Conservation (phyloP, 2,329 filamentous ascomycete species). For the Nemania serpens region DNA sequence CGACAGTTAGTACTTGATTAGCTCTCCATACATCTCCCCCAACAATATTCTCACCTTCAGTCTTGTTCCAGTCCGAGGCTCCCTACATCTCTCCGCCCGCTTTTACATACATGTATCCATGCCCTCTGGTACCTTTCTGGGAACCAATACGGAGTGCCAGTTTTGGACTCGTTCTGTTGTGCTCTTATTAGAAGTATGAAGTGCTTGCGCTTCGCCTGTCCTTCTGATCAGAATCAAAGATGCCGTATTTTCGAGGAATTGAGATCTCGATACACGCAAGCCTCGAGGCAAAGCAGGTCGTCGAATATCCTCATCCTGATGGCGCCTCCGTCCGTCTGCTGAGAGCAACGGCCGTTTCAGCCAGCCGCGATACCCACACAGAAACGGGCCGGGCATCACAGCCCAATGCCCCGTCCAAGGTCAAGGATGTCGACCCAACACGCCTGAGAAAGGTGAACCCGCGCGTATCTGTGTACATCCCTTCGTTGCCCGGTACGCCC, state of each 20-base stretch:
- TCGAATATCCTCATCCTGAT: constrained; percentile 61
- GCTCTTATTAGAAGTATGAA: no score
- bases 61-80: neutral
- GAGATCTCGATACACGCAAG: constrained; percentile 50
- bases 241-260: constrained; percentile 57
- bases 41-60: neutral
- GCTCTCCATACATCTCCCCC: neutral
- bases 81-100: neutral
- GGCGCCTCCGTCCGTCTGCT: constrained; percentile 49
- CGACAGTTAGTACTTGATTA: neutral
- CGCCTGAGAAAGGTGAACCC: constrained; percentile 45
- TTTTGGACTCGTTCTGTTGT: neutral
- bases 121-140: neutral
- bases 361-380: constrained; percentile 11
- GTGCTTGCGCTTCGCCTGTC: neutral
- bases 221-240: constrained; percentile 33
- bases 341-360: constrained; percentile 22
- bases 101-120: neutral
- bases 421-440: constrained; percentile 37
- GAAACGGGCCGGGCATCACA: constrained; percentile 12
- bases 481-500: constrained; percentile 55
- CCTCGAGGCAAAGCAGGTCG: constrained; percentile 45
- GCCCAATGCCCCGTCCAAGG: constrained; percentile 31
- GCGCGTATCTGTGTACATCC: constrained; percentile 59
- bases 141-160: neutral